Percentiles rank a stretch among this genome's conserved stretches.
These are phyloP conservation scores for Cornus kousa DNA, from an alignment of 148 eudicot genomes.

Conservation along the genomic window DNA sequence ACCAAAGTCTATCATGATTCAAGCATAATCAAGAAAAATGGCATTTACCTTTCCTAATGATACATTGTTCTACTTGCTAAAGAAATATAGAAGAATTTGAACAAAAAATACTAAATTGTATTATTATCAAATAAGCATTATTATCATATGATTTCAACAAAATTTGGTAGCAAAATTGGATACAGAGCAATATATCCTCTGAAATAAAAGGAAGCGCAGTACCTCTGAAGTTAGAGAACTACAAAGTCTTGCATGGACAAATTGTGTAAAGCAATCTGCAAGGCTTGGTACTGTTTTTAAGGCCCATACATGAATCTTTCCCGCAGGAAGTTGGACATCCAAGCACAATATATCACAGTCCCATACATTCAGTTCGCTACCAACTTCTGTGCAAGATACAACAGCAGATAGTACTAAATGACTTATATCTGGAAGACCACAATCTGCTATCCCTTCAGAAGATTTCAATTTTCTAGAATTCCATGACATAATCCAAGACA, in stretches of 20 bases:
- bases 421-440: constrained; percentile 61
- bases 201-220: constrained; percentile 12
- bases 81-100: no score
- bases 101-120: no score
- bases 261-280: constrained; percentile 66
- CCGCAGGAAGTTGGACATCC: constrained; percentile 57
- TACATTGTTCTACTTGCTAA: no score
- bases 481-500: constrained; percentile 71
- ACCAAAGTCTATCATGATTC: not conserved
- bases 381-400: constrained; percentile 48
- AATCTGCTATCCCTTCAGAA: constrained; percentile 19
- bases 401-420: constrained; percentile 71
- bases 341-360: constrained; percentile 32
- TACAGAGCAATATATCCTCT: not conserved
- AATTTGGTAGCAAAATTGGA: not conserved
- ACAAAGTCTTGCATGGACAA: constrained; percentile 50
- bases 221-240: constrained; percentile 49
- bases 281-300: constrained; percentile 67
- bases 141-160: no score
- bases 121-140: no score
- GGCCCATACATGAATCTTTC: constrained; percentile 71
- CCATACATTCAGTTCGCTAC: constrained; percentile 44
- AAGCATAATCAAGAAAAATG: not conserved
- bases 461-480: constrained; percentile 26
- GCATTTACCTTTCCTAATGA: not conserved